Percentiles rank a stretch among this genome's conserved stretches.
Conservation (phyloP, 2,329 filamentous ascomycete genomes). For the Calonectria pseudoturangicola region DNA sequence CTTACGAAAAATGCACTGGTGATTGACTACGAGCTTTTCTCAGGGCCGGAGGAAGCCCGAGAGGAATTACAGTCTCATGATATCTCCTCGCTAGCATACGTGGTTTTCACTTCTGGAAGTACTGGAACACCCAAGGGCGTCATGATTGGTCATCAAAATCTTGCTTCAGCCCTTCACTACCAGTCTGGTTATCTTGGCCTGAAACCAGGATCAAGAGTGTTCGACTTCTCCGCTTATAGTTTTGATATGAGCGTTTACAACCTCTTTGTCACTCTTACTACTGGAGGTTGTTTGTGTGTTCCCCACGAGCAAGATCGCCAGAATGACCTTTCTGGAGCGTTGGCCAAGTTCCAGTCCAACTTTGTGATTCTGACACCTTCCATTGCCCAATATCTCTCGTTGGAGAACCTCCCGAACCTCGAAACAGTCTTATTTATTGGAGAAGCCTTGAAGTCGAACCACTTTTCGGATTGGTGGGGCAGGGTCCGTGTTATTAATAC, state of each 20-base stretch:
- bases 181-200: neutral
- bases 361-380: neutral
- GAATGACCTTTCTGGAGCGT: neutral
- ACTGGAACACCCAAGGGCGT: slow-evolving; percentile 4
- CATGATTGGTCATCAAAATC: neutral
- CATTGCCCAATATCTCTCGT: slow-evolving; percentile 15
- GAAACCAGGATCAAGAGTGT: neutral
- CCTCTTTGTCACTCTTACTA: neutral
- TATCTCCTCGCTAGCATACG: neutral
- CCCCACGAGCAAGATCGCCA: neutral
- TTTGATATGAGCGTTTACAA: neutral
- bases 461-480: slow-evolving; percentile 54
- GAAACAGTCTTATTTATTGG: slow-evolving; percentile 12
- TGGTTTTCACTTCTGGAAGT: slow-evolving; percentile 11
- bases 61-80: too few relatives aligned
- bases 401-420: neutral
- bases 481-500: slow-evolving; percentile 49
- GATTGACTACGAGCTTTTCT: neutral
- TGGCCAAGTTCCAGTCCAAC: neutral
- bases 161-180: slow-evolving; percentile 4
- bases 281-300: neutral
- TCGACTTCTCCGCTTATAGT: neutral
- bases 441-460: neutral
- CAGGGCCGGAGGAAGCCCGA: too few relatives aligned
- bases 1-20: neutral